Evolutionary conservation across 1,284 basidiomycete species (phyloP), one percentile per base, ranked within the genome.

Genomic region (Mrakiaceae sp.): DNA sequence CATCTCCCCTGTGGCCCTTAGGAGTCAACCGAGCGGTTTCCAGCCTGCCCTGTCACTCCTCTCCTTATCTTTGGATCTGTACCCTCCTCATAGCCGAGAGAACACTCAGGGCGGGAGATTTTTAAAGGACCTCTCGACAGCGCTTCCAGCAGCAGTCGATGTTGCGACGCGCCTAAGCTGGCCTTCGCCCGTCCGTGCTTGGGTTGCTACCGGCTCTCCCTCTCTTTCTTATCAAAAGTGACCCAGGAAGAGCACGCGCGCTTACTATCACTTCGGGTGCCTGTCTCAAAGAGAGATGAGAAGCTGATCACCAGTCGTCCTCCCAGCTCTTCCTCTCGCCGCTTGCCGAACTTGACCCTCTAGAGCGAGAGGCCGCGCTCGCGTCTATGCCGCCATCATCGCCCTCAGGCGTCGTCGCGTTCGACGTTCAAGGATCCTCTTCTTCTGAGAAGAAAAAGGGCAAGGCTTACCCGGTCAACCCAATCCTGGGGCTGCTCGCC

Each of bases 401-500:
- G 16, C 5, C 60, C 55, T 46, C 49, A 3, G 64, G 64, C 8
- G 12, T 66, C 40, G n/a, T 50, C 55, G 42, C 64, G 44, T 60
- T 58, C 51, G 16, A 42, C 2, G 49, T 16, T 5, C 44, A 60
- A 27, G 11, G 51, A 27, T 49, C 47, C 50, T 44, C 43, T 12
- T 16, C 44, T 9, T 8, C 47, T 39, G 42, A 16, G 27, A 9
- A 39, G 5, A 12, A 14, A 16, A n/a, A 58, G 27, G 56, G 63
- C 43, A 59, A 61, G 11, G 46, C 60, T 4, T 49, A 52, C 4
- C 61, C 73, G 51, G 70, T 71, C 40, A 73, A 79, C 71, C 75
- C 76, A 56, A 78, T 80, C 54, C 68, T 78, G 27, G 75, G 71
- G 0, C 70, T 81, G 57, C 72, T 81, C 59, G 70, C 74, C 54